These are phyloP conservation scores for Friedmanniomyces endolithicus DNA, from an alignment of 495 filamentous ascomycete genomes.

Conservation along the genomic window DNA sequence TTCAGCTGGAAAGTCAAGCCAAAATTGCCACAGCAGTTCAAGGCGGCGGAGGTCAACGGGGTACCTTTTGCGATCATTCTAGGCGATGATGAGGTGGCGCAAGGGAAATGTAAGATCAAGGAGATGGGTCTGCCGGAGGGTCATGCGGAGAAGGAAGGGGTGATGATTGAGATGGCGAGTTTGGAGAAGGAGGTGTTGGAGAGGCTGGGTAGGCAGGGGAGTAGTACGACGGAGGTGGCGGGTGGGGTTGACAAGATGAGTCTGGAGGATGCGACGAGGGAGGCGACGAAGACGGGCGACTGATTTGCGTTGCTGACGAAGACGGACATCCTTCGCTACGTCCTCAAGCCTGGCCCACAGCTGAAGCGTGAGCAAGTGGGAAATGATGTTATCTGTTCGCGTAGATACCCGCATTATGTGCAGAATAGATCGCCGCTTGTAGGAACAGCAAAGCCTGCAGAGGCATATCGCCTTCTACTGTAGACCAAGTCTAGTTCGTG, in stretches of 20 bases:
- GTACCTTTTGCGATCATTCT: constrained; percentile 67
- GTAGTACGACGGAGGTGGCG: neutral
- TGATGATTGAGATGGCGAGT: constrained; percentile 49
- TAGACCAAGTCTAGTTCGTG: neutral
- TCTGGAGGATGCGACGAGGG: constrained; percentile 3
- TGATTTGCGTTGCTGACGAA: neutral
- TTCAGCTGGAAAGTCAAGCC: constrained; percentile 71
- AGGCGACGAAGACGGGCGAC: constrained; percentile 5
- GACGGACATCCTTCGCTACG: neutral
- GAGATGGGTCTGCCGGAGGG: constrained; percentile 66
- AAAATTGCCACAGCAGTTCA: constrained; percentile 66
- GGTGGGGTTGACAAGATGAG: constrained; percentile 6
- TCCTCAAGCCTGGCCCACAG: neutral
- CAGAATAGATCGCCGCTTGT: no score
- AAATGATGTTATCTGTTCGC: neutral
- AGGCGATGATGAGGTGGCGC: constrained; percentile 64
- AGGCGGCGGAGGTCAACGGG: constrained; percentile 57
- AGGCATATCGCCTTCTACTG: neutral
- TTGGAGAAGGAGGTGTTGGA: constrained; percentile 50
- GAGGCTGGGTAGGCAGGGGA: constrained; percentile 25
- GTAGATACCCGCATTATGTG: neutral
- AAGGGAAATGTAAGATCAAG: constrained; percentile 71
- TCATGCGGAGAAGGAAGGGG: constrained; percentile 77
- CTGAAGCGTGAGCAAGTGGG: neutral
- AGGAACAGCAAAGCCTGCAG: neutral